Evolutionary conservation across 371 early-diverging fungal genomes (phyloP).

Genomic region (Mortierella sp.): DNA sequence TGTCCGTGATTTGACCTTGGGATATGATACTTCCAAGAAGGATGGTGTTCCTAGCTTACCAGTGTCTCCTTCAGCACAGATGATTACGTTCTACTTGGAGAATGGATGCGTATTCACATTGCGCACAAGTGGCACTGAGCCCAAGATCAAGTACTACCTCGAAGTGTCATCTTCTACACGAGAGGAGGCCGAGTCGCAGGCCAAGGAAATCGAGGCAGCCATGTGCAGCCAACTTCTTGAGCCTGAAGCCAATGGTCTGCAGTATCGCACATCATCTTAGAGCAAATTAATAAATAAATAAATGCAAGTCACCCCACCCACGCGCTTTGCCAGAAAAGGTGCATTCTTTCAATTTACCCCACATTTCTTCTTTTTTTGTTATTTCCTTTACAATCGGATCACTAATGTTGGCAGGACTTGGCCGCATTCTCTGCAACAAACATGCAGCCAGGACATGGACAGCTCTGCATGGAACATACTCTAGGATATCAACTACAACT

Average conservation of each 20-base stretch:
- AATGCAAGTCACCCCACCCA: neutral
- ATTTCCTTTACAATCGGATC: neutral
- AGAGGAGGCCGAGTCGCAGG: slow-evolving; percentile 62
- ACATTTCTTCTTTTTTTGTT: slow-evolving; percentile 4
- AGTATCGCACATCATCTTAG: slow-evolving; percentile 36
- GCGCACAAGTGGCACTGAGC: slow-evolving; percentile 93
- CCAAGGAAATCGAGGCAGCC: slow-evolving; percentile 66
- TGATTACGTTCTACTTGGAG: slow-evolving; percentile 92
- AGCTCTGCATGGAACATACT: neutral
- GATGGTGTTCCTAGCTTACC: slow-evolving; percentile 81
- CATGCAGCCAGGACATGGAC: slow-evolving; percentile 22
- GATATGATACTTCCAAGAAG: slow-evolving; percentile 82
- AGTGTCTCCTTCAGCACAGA: slow-evolving; percentile 85
- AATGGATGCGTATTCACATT: slow-evolving; percentile 81
- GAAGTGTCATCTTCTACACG: slow-evolving; percentile 73
- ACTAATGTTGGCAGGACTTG: slow-evolving; percentile 36
- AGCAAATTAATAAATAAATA: neutral
- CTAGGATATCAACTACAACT: slow-evolving; percentile 7
- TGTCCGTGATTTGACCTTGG: slow-evolving; percentile 91
- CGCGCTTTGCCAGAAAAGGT: neutral
- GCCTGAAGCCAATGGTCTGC: slow-evolving; percentile 66
- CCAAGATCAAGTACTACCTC: slow-evolving; percentile 96
- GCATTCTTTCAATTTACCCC: neutral
- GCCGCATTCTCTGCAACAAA: slow-evolving; percentile 22
- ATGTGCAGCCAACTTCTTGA: slow-evolving; percentile 69